A percentile compares a stretch with the other conserved stretches of the same genome.
Conservation (phyloP, 495 filamentous ascomycete genomes). For the Cercophora newfieldiana region DNA sequence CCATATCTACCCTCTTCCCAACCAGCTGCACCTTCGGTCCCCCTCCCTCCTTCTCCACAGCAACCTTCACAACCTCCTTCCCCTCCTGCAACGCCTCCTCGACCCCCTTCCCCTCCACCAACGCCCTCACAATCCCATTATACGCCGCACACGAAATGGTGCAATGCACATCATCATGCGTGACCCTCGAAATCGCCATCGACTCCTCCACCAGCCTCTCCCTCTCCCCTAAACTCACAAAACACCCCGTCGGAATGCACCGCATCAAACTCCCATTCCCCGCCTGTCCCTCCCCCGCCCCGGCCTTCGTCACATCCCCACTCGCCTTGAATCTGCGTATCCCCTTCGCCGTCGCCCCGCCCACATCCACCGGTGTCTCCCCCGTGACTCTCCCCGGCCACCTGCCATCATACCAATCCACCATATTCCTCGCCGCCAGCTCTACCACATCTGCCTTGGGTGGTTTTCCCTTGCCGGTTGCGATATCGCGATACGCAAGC, state of each 20-base stretch:
- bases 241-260: slow-evolving; percentile 31
- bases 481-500: slow-evolving; percentile 26
- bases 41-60: neutral
- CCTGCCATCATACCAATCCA: slow-evolving; percentile 29
- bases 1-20: slow-evolving; percentile 16
- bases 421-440: slow-evolving; percentile 25
- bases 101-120: slow-evolving; percentile 23
- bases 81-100: slow-evolving; percentile 25
- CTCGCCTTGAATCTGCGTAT: slow-evolving; percentile 20
- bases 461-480: neutral
- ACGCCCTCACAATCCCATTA: slow-evolving; percentile 24
- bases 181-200: slow-evolving; percentile 23
- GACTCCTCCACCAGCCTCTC: slow-evolving; percentile 14
- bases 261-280: slow-evolving; percentile 35
- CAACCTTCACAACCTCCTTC: neutral
- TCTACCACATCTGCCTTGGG: neutral
- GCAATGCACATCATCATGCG: slow-evolving; percentile 28
- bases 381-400: slow-evolving; percentile 28
- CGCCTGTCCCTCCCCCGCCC: slow-evolving; percentile 27
- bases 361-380: slow-evolving; percentile 24
- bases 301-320: slow-evolving; percentile 10
- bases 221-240: slow-evolving; percentile 15
- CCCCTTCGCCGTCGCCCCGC: slow-evolving; percentile 27
- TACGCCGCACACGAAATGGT: slow-evolving; percentile 27
- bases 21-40: slow-evolving; percentile 9